Percentiles rank a stretch among this genome's conserved stretches.
phyloP scores from a whole-genome alignment of 23 red algal species.

The Gracilaria domingensis region DNA sequence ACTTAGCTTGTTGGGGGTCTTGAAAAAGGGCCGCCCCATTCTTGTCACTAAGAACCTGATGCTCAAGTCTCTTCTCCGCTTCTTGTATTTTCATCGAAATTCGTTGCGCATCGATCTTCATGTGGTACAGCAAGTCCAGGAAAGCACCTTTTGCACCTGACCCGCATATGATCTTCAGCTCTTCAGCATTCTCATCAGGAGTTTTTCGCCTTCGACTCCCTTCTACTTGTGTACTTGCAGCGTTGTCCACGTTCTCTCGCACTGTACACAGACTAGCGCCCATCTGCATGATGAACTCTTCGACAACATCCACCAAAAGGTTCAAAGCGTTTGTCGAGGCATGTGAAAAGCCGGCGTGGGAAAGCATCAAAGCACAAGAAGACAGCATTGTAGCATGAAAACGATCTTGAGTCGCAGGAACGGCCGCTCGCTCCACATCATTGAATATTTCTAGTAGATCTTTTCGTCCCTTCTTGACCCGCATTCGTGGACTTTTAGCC shows the following conservation, averaged over 20 bases:
- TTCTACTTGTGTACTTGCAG: background rate
- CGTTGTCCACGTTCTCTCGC: constrained; percentile 42
- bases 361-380: constrained; percentile 25
- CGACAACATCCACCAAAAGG: constrained; percentile 42
- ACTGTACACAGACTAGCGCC: constrained; percentile 17
- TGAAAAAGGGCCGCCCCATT: background rate
- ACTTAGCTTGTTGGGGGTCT: background rate
- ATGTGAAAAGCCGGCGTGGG: constrained; percentile 52
- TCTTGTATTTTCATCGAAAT: constrained; percentile 2
- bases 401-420: constrained; percentile 1
- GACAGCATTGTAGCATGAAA: constrained; percentile 3
- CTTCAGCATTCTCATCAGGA: constrained; percentile 14
- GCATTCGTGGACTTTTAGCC: background rate
- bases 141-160: constrained; percentile 43
- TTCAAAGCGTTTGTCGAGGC: constrained; percentile 40
- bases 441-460: constrained; percentile 29
- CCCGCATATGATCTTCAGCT: constrained; percentile 34
- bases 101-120: constrained; percentile 12
- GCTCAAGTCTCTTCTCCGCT: constrained; percentile 31
- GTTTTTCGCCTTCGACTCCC: constrained; percentile 1
- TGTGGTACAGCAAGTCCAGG: constrained; percentile 27
- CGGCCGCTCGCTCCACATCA: background rate
- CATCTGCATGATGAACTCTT: constrained; percentile 54
- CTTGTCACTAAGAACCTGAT: background rate
- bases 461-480: background rate